Evolutionary conservation across 2,329 filamentous ascomycete genomes (phyloP).

Genomic region (Botrytis fragariae): DNA sequence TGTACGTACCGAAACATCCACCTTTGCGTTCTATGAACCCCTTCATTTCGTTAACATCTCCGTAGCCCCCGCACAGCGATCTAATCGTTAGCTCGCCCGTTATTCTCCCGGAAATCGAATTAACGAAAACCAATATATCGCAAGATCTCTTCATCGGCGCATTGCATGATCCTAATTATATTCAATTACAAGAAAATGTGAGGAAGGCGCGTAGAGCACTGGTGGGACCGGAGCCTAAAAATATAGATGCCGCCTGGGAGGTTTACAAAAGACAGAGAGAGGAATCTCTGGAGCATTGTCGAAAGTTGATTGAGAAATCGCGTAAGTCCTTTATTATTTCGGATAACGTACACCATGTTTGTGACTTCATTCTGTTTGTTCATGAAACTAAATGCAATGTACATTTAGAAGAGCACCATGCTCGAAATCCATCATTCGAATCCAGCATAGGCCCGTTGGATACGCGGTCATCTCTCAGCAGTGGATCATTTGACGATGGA

Average conservation of each 20-base stretch:
- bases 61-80: constrained; percentile 26
- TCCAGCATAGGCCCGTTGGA: constrained; percentile 28
- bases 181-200: constrained; percentile 36
- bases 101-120: constrained; percentile 28
- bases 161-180: constrained; percentile 33
- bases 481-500: constrained; percentile 34
- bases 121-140: constrained; percentile 28
- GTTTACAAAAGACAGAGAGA: constrained; percentile 46
- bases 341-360: not conserved
- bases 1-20: not conserved
- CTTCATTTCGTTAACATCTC: constrained; percentile 15
- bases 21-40: not conserved
- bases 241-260: constrained; percentile 46
- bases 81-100: constrained; percentile 28
- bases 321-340: constrained; percentile 32
- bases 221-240: constrained; percentile 30
- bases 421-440: constrained; percentile 30
- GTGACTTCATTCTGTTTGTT: not conserved
- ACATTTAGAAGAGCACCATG: constrained; percentile 25
- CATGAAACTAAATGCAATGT: not conserved
- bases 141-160: constrained; percentile 31
- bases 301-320: constrained; percentile 44
- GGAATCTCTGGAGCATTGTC: constrained; percentile 44
- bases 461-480: constrained; percentile 29
- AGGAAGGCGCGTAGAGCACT: constrained; percentile 30